Evolutionary conservation across 495 filamentous ascomycete genomes (phyloP), one percentile per base, ranked within the genome.

Genomic region (Podospora australis): DNA sequence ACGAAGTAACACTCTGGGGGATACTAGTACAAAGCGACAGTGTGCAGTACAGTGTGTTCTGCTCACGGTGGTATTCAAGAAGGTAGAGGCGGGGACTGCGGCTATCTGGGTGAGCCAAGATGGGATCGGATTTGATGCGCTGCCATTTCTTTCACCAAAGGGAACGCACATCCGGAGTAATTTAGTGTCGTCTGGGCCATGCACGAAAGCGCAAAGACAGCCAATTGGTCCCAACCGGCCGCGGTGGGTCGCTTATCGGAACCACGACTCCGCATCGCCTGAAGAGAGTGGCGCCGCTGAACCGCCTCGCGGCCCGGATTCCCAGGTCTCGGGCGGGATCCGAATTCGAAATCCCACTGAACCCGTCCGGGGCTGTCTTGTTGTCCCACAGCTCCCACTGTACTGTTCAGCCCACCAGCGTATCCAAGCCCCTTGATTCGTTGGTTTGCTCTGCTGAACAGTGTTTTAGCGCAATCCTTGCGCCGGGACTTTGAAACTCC

Each of bases 221-320:
- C 11, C 39, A 28, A 55, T 50, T 55, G 49, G 49, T 30, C 42
- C 49, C 46, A 25, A 29, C 35, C 19, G 35, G 24, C 36, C 38
- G 39, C 39, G 9, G 55, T 53, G 52, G 53, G 54, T 42, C 23
- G 8, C 17, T 36, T 36, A 39, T 54, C 63, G 63, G 63, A 64
- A 66, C 44, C 39, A 50, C 55, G 43, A 54, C 60, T 66, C 63
- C 63, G 63, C 60, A 58, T 64, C 60, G 59, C 63, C 60, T 59
- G 60, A 53, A 58, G 45, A 20, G 53, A 59, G 53, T 58, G 60
- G 63, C 53, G 48, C 63, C 55, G 49, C 46, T 48, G 58, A 49
- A 54, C 60, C 61, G 61, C 61, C 54, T 64, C 48, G 16, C 63
- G 63, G 63, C 43, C 63, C 63, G 63, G 29, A 49, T 66, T 66